phyloP scores from a whole-genome alignment of 1,284 basidiomycete species.

The Vanrija sp. region DNA sequence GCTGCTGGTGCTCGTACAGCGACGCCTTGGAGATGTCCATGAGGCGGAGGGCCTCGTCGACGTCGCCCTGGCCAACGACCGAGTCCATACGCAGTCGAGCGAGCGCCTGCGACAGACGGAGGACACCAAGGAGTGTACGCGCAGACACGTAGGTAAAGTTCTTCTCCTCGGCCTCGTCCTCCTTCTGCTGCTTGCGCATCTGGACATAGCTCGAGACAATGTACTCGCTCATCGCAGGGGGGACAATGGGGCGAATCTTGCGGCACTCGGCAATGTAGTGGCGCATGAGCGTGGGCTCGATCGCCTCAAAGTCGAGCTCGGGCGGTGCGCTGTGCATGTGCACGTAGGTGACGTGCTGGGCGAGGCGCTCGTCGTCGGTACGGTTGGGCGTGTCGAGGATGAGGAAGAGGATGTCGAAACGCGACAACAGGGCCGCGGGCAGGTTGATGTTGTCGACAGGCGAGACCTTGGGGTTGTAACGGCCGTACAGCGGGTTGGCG shows the following conservation, averaged over 20 bases:
- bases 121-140: slow-evolving; percentile 87
- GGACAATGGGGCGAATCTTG: slow-evolving; percentile 79
- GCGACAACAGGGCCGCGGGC: slow-evolving; percentile 88
- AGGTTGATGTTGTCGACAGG: slow-evolving; percentile 99
- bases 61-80: slow-evolving; percentile 76
- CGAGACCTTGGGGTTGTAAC: slow-evolving; percentile 95
- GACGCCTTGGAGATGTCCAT: slow-evolving; percentile 96
- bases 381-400: slow-evolving; percentile 92
- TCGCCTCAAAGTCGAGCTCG: slow-evolving; percentile 65
- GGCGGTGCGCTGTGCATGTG: slow-evolving; percentile 96
- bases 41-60: slow-evolving; percentile 92
- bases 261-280: slow-evolving; percentile 97
- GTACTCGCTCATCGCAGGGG: slow-evolving; percentile 81
- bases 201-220: slow-evolving; percentile 94
- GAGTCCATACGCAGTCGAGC: slow-evolving; percentile 83
- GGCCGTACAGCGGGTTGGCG: slow-evolving; percentile 95
- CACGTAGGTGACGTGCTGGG: slow-evolving; percentile 95
- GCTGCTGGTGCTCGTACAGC: slow-evolving; percentile 69
- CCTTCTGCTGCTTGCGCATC: slow-evolving; percentile 85
- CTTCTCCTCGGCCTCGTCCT: slow-evolving; percentile 83
- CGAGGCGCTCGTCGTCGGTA: slow-evolving; percentile 92
- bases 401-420: slow-evolving; percentile 95
- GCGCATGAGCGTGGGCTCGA: slow-evolving; percentile 83
- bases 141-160: slow-evolving; percentile 94
- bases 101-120: slow-evolving; percentile 90